A percentile compares a stretch with the other conserved stretches of the same genome.
phyloP scores from a whole-genome alignment of 495 filamentous ascomycete species.

The Ascodesmis nigricans region DNA sequence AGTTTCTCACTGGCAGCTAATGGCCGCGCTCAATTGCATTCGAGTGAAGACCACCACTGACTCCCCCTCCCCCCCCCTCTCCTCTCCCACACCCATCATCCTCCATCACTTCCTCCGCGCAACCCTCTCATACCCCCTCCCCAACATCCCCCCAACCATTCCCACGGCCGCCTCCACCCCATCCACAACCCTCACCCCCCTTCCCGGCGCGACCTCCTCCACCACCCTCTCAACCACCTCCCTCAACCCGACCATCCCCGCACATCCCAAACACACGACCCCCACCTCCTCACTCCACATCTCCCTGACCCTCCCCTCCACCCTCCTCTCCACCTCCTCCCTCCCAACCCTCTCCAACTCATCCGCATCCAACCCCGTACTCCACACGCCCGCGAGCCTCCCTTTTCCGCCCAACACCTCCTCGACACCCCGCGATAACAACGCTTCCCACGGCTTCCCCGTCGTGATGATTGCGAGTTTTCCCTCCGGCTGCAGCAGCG shows the following conservation, averaged over 20 bases:
- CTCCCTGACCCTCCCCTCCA: conserved; percentile 27
- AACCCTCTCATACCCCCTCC: conserved; percentile 7
- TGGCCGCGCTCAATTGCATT: no score
- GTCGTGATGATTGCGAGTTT: conserved; percentile 77
- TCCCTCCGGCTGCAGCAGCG: conserved; percentile 23
- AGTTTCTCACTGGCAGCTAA: no score
- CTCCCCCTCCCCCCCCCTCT: neutral
- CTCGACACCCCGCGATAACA: conserved; percentile 41
- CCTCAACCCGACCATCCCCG: conserved; percentile 81
- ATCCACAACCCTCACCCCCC: conserved; percentile 50
- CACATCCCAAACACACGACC: conserved; percentile 58
- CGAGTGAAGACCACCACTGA: no score
- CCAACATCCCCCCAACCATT: conserved; percentile 37
- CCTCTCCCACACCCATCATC: neutral
- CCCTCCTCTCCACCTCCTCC: conserved; percentile 41
- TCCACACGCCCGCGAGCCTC: conserved; percentile 56
- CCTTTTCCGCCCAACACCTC: conserved; percentile 28
- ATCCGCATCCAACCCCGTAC: conserved; percentile 59
- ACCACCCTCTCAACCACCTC: conserved; percentile 51
- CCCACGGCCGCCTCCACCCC: conserved; percentile 61
- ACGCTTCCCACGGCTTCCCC: conserved; percentile 55
- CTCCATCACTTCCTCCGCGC: conserved; percentile 2
- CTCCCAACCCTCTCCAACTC: conserved; percentile 50
- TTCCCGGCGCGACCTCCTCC: conserved; percentile 29
- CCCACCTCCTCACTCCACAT: conserved; percentile 30